Conservation (phyloP, 352 stramenopile species). For the Phytophthora ramorum region DNA sequence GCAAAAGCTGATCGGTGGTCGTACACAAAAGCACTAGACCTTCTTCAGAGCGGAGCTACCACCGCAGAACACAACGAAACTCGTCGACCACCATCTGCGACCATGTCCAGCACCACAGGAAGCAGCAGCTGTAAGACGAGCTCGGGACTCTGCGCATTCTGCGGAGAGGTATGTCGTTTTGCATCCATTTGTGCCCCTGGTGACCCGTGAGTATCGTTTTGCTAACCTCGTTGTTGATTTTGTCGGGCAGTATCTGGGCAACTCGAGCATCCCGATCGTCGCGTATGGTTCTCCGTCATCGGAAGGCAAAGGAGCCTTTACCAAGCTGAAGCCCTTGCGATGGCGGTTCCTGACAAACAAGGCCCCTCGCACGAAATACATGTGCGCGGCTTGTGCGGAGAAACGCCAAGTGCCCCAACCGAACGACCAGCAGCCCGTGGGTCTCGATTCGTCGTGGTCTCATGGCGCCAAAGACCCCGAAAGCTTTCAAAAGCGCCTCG, state of each 20-base stretch:
- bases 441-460: conserved; percentile 22
- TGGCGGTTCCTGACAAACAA: conserved; percentile 38
- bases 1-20: conserved; percentile 18
- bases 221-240: conserved; percentile 12
- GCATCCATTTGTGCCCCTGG: conserved; percentile 9
- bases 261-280: conserved; percentile 23
- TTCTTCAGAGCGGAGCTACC: neutral
- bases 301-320: conserved; percentile 10
- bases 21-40: neutral
- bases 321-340: conserved; percentile 34
- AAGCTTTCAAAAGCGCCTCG: neutral
- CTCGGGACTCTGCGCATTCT: conserved; percentile 25
- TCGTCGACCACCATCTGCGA: neutral
- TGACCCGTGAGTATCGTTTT: conserved; percentile 9
- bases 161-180: conserved; percentile 28
- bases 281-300: conserved; percentile 13
- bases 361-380: conserved; percentile 24
- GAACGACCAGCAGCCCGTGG: conserved; percentile 6
- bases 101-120: conserved; percentile 29
- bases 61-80: neutral
- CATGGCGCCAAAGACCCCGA: neutral
- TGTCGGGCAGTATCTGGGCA: conserved; percentile 25
- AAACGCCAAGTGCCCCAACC: conserved; percentile 24
- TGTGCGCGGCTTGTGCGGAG: conserved; percentile 30
- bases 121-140: conserved; percentile 20